Evolutionary conservation across 73 alveolate genomes (phyloP).

Genomic region (Paramecium sonneborni): DNA sequence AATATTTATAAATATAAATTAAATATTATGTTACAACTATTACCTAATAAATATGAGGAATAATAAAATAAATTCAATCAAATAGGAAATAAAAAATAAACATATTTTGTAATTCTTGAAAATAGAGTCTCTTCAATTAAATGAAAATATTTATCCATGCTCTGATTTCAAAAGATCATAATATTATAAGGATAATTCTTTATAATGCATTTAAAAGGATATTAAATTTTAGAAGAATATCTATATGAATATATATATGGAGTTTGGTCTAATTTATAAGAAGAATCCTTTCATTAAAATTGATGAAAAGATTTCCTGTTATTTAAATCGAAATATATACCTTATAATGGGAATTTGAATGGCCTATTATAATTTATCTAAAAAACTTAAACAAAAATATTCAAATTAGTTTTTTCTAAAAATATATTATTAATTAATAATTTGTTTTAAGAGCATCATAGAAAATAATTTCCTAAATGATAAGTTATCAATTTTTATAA

Average conservation of each 20-base stretch:
- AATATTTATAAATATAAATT: neutral
- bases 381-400: too few relatives aligned
- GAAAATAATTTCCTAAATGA: neutral
- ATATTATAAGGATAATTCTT: neutral
- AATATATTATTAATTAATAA: too few relatives aligned
- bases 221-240: neutral
- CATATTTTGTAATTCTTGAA: neutral
- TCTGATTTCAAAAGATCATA: constrained; percentile 26
- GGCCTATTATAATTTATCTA: constrained; percentile 25
- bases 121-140: neutral
- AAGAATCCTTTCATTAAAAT: neutral
- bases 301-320: neutral
- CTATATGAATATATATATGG: neutral
- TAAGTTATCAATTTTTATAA: neutral
- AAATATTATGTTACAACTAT: neutral
- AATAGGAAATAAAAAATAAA: neutral
- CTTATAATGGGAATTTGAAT: neutral
- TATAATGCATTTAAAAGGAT: neutral
- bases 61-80: neutral
- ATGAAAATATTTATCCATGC: neutral
- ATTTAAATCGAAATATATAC: neutral
- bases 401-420: too few relatives aligned
- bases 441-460: neutral
- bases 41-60: neutral
- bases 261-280: constrained; percentile 5